A percentile compares a stretch with the other conserved stretches of the same genome.
Conservation (phyloP, 2,329 filamentous ascomycete genomes). For the Verticillium zaregamsianum region DNA sequence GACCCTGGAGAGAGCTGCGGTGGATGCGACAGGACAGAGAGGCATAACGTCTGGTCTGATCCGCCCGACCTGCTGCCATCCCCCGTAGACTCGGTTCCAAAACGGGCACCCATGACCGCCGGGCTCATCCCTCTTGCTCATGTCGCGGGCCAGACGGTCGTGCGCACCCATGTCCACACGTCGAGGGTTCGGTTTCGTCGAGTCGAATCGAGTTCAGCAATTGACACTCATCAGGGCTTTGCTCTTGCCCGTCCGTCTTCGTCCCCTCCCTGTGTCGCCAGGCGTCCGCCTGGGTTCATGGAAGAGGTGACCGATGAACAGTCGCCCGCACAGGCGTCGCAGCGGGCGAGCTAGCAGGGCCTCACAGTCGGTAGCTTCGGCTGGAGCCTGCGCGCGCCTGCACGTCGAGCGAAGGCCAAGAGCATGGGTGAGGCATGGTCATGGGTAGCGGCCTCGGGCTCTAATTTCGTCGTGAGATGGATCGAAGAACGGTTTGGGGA, state of each 20-base stretch:
- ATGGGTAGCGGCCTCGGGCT: neutral
- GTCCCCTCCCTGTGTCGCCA: neutral
- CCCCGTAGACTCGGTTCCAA: neutral
- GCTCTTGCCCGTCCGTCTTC: neutral
- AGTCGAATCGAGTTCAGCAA: neutral
- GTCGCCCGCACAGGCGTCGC: neutral
- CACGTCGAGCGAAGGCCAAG: neutral
- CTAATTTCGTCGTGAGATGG: neutral
- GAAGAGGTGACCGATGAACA: neutral
- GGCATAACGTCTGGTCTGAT: slow-evolving; percentile 29
- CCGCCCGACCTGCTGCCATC: slow-evolving; percentile 14
- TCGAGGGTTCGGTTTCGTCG: neutral
- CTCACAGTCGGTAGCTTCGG: neutral
- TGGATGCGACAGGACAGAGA: slow-evolving; percentile 28
- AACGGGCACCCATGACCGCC: neutral
- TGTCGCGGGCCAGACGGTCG: neutral
- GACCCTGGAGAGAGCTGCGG: slow-evolving; percentile 22
- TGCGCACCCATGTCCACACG: neutral
- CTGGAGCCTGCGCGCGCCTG: neutral
- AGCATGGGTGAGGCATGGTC: neutral
- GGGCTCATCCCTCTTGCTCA: neutral
- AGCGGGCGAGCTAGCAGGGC: neutral
- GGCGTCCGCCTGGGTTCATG: neutral
- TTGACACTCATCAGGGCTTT: neutral
- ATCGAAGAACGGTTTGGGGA: neutral